Evolutionary conservation across 805 yeast genomes (phyloP).

Genomic region (Alloascoidea hylecoeti): DNA sequence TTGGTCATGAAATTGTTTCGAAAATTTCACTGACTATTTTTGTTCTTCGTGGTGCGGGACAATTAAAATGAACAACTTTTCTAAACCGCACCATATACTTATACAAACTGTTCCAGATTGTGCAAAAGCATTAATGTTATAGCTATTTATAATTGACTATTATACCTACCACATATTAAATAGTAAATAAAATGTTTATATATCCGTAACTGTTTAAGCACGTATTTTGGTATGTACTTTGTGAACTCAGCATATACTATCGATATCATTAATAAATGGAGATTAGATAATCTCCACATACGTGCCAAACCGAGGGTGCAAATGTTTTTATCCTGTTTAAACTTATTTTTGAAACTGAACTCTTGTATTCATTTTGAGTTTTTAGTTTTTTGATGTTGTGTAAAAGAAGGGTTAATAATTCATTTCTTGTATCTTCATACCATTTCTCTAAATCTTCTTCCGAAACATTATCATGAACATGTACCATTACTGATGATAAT

Average conservation of each 20-base stretch:
- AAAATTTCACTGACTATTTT: no score
- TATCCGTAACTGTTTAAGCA: background rate
- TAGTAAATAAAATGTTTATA: background rate
- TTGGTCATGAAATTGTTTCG: no score
- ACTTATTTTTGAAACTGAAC: constrained; percentile 19
- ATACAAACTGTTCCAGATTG: background rate
- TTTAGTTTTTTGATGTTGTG: background rate
- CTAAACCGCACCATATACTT: no score
- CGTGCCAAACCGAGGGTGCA: constrained; percentile 81
- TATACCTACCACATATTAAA: background rate
- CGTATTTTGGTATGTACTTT: background rate
- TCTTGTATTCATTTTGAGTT: constrained; percentile 2
- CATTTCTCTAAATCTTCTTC: constrained; percentile 23
- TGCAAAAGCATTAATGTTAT: background rate
- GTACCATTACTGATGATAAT: no score
- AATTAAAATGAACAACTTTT: no score
- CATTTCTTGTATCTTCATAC: constrained; percentile 3
- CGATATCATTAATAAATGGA: no score
- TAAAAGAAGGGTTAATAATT: no score
- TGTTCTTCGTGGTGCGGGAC: no score
- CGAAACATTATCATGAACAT: constrained; percentile 67
- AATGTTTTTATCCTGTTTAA: constrained; percentile 65
- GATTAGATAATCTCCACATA: constrained; percentile 33
- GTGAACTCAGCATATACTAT: background rate
- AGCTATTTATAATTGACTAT: background rate